These are phyloP conservation scores for Angomonas desouzai DNA, from an alignment of 208 protist species.

Conservation along the genomic window DNA sequence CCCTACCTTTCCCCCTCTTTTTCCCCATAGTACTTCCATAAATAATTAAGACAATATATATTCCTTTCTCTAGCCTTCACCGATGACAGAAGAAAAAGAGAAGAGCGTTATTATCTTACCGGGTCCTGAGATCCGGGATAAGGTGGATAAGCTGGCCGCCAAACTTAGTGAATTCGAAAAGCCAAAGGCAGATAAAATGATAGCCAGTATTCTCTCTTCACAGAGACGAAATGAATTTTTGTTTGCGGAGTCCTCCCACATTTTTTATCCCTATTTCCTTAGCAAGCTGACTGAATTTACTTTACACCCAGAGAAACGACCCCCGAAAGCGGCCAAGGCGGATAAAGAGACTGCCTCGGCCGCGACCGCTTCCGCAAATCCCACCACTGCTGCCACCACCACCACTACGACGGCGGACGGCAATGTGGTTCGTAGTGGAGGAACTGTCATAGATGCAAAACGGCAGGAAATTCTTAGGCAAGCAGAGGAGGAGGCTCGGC, in stretches of 20 bases:
- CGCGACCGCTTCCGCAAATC: slow-evolving; percentile 21
- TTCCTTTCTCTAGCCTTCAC: not conserved
- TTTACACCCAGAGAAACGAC: slow-evolving; percentile 61
- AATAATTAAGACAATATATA: not conserved
- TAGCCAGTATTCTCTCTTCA: slow-evolving; percentile 76
- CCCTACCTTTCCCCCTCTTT: not conserved
- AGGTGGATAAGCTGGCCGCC: slow-evolving; percentile 71
- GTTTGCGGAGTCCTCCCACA: slow-evolving; percentile 76
- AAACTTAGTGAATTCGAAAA: slow-evolving; percentile 67
- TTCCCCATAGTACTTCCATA: not conserved
- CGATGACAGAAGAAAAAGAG: slow-evolving; percentile 41
- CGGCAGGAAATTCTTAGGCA: slow-evolving; percentile 67
- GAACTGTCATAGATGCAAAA: slow-evolving; percentile 49
- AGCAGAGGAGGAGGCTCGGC: slow-evolving; percentile 66
- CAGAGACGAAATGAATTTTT: slow-evolving; percentile 73
- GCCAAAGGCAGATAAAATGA: slow-evolving; percentile 72
- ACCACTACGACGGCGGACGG: slow-evolving; percentile 52
- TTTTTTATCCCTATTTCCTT: slow-evolving; percentile 90
- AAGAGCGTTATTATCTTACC: slow-evolving; percentile 72
- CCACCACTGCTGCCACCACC: slow-evolving; percentile 12
- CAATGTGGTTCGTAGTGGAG: slow-evolving; percentile 51
- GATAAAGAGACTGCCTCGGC: slow-evolving; percentile 16
- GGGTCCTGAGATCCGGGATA: slow-evolving; percentile 72
- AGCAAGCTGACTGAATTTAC: slow-evolving; percentile 77
- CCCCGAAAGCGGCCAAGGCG: slow-evolving; percentile 31